phyloP scores from a whole-genome alignment of 148 eudicot genomes.

The Cornus controversa region DNA sequence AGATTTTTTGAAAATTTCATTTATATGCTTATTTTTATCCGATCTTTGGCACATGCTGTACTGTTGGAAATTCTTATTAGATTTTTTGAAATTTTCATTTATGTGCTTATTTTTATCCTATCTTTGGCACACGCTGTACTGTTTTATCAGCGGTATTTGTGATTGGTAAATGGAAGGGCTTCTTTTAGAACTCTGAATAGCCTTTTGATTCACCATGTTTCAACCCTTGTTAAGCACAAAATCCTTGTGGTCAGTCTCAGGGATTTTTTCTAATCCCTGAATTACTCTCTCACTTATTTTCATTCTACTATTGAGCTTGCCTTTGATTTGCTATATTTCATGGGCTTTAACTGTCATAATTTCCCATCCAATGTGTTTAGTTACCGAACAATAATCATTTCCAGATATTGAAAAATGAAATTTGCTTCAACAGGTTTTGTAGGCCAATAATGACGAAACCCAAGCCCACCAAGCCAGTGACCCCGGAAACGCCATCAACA shows the following conservation, averaged over 20 bases:
- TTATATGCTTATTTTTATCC: background rate
- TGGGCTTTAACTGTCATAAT: background rate
- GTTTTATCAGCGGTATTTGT: background rate
- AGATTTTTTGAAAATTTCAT: no score
- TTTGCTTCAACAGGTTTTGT: conserved; percentile 58
- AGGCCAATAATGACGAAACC: conserved; percentile 86
- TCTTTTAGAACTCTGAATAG: background rate
- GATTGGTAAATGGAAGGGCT: background rate
- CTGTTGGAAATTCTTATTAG: no score
- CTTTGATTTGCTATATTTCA: no score
- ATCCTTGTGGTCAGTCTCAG: no score
- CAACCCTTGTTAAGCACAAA: no score
- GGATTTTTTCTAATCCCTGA: no score
- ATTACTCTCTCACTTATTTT: no score
- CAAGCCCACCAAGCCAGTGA: conserved; percentile 58
- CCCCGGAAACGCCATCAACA: conserved; percentile 54
- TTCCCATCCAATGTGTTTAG: background rate
- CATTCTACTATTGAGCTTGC: background rate
- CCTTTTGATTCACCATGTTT: no score
- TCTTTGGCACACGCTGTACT: no score
- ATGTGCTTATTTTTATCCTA: no score
- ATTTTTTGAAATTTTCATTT: background rate
- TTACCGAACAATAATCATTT: no score
- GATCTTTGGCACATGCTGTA: no score
- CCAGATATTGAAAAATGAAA: conserved; percentile 14